Evolutionary conservation across 768 basidiomycete species (phyloP).

Genomic region (Cystofilobasidium macerans): DNA sequence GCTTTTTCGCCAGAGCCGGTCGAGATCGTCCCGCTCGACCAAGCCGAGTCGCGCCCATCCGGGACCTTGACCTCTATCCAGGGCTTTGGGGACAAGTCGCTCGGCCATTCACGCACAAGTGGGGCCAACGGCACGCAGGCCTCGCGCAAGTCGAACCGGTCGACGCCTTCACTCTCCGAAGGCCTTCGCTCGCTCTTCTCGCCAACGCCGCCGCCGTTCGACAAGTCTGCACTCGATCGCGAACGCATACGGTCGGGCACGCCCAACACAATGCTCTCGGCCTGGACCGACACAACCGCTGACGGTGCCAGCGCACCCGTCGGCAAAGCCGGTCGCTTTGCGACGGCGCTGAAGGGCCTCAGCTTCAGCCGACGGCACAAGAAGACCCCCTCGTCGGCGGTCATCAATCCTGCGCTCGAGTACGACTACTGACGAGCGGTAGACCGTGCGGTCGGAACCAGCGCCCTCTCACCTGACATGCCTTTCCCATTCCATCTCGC

Average conservation of each 20-base stretch:
- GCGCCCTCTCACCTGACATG: not conserved
- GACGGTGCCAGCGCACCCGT: not conserved
- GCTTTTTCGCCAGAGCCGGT: not conserved
- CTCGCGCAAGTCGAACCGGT: not conserved
- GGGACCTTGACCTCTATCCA: too few species aligned
- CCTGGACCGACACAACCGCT: conserved; percentile 14
- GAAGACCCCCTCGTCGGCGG: not conserved
- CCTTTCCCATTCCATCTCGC: not conserved
- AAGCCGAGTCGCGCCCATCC: not conserved
- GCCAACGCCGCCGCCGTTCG: not conserved
- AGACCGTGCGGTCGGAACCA: not conserved
- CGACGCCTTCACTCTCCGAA: not conserved
- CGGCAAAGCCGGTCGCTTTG: not conserved
- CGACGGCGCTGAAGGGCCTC: conserved; percentile 3
- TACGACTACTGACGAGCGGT: not conserved
- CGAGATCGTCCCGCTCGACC: not conserved
- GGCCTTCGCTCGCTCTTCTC: not conserved
- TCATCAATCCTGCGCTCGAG: not conserved
- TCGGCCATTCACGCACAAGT: not conserved
- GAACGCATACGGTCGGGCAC: conserved; percentile 9
- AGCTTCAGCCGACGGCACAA: conserved; percentile 5
- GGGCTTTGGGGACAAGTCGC: not conserved
- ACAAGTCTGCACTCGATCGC: not conserved
- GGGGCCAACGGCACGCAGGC: not conserved
- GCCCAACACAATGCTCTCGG: conserved; percentile 6